A percentile compares a stretch with the other conserved stretches of the same genome.
These are phyloP conservation scores for Pouteria campechiana DNA, from an alignment of 179 eudicot species.

Conservation along the genomic window DNA sequence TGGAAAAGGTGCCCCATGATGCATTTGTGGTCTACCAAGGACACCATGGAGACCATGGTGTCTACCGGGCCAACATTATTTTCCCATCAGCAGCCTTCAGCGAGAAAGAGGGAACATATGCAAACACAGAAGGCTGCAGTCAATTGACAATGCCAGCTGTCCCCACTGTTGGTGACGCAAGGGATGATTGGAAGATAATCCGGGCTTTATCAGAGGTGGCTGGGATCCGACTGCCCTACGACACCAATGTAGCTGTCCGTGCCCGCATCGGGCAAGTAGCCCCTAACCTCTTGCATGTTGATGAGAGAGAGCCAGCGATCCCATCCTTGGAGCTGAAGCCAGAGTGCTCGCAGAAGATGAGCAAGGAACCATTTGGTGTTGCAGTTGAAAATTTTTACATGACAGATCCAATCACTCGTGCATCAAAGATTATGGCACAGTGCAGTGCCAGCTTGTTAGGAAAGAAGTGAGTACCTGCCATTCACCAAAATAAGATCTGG, in stretches of 20 bases:
- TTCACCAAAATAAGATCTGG: too few relatives aligned
- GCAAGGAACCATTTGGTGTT: conserved; percentile 39
- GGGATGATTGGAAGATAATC: conserved; percentile 95
- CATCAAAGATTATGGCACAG: conserved; percentile 98
- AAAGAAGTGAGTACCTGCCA: conserved; percentile 58
- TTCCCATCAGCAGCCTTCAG: conserved; percentile 82
- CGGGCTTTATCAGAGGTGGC: conserved; percentile 89
- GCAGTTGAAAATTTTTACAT: conserved; percentile 84
- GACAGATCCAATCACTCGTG: conserved; percentile 91
- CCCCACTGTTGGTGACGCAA: conserved; percentile 92
- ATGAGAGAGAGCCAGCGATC: conserved; percentile 68
- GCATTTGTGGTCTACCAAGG: conserved; percentile 98
- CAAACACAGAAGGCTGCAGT: conserved; percentile 74
- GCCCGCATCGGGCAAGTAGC: conserved; percentile 69
- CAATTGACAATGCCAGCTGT: conserved; percentile 88
- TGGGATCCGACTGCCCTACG: conserved; percentile 65
- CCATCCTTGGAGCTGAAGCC: conserved; percentile 58
- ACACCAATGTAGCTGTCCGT: conserved; percentile 43
- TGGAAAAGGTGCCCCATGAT: conserved; percentile 67
- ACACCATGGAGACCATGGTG: conserved; percentile 87
- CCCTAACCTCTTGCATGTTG: conserved; percentile 64
- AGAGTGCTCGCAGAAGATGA: conserved; percentile 27
- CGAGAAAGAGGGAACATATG: conserved; percentile 89
- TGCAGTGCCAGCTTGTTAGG: conserved; percentile 65
- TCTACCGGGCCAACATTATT: conserved; percentile 92